Evolutionary conservation across 1,284 basidiomycete species (phyloP).

Genomic region (Retiboletus flavoniger): DNA sequence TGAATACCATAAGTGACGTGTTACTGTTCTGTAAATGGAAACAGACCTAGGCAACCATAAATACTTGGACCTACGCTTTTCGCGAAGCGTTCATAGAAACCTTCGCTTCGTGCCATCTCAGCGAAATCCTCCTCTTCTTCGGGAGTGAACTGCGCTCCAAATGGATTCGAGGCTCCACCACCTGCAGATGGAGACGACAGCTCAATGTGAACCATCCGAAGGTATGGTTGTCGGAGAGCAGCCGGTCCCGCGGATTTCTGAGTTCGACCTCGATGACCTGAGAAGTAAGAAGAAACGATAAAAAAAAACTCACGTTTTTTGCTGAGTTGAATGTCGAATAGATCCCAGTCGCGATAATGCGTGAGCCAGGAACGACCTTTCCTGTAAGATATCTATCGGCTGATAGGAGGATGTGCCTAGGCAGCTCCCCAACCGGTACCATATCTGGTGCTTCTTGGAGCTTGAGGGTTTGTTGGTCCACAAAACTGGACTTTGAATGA

Average conservation of each 20-base stretch:
- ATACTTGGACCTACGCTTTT: constrained; percentile 96
- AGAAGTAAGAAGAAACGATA: neutral
- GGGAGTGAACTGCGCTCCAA: constrained; percentile 84
- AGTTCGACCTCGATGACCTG: constrained; percentile 4
- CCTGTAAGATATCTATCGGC: constrained; percentile 89
- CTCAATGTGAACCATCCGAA: constrained; percentile 92
- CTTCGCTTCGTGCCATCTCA: constrained; percentile 85
- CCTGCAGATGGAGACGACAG: constrained; percentile 74
- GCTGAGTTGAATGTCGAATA: constrained; percentile 93
- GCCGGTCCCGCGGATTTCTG: constrained; percentile 77
- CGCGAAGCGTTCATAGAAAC: constrained; percentile 93
- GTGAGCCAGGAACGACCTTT: constrained; percentile 90
- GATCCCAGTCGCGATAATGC: constrained; percentile 94
- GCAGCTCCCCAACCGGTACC: constrained; percentile 98
- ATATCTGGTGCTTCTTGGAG: constrained; percentile 99
- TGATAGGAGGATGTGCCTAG: constrained; percentile 92
- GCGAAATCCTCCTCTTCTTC: constrained; percentile 97
- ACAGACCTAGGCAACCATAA: constrained; percentile 85
- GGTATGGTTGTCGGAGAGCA: constrained; percentile 91
- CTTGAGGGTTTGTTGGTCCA: constrained; percentile 96
- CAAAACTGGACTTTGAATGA: constrained; percentile 92
- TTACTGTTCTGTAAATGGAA: neutral
- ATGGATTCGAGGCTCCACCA: constrained; percentile 68
- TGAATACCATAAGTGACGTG: constrained; percentile 31
- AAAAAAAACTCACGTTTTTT: constrained; percentile 62